Evolutionary conservation across 495 filamentous ascomycete species (phyloP).

Genomic region (Xylaria nigripes): DNA sequence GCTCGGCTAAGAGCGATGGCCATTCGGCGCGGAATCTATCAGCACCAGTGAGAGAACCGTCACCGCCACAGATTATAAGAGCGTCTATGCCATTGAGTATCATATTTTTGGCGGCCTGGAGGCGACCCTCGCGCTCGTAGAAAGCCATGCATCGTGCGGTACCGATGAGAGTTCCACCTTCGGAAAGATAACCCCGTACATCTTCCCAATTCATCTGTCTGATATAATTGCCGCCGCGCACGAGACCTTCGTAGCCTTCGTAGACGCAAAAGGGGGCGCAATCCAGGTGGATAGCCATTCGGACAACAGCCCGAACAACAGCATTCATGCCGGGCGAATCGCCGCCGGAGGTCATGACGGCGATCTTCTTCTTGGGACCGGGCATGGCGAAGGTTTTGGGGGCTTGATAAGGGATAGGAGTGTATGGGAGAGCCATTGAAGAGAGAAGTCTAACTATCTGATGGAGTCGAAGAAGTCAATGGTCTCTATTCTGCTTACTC

Average conservation of each 20-base stretch:
- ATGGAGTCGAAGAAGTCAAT: not conserved
- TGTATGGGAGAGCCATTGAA: not conserved
- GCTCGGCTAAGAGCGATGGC: slow-evolving; percentile 75
- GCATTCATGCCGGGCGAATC: slow-evolving; percentile 99
- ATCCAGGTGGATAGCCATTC: slow-evolving; percentile 77
- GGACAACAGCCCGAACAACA: slow-evolving; percentile 85
- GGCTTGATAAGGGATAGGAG: not conserved
- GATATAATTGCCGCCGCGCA: slow-evolving; percentile 82
- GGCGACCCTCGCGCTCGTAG: slow-evolving; percentile 72
- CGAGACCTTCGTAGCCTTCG: slow-evolving; percentile 95
- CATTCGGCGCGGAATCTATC: slow-evolving; percentile 90
- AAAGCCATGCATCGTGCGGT: slow-evolving; percentile 88
- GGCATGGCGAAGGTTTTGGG: slow-evolving; percentile 25
- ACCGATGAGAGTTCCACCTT: slow-evolving; percentile 94
- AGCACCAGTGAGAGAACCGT: slow-evolving; percentile 93
- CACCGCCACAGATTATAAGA: slow-evolving; percentile 92
- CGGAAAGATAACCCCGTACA: slow-evolving; percentile 87
- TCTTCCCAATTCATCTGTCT: slow-evolving; percentile 85
- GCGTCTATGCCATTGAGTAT: slow-evolving; percentile 89
- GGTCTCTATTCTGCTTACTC: not conserved
- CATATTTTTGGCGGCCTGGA: slow-evolving; percentile 87
- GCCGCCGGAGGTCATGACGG: slow-evolving; percentile 92
- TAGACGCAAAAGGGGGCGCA: slow-evolving; percentile 86
- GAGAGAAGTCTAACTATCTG: not conserved
- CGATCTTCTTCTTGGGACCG: slow-evolving; percentile 65